Evolutionary conservation across 192 early-diverging fungal species (phyloP), one percentile per base, ranked within the genome.

Genomic region (Coemansia sp.): DNA sequence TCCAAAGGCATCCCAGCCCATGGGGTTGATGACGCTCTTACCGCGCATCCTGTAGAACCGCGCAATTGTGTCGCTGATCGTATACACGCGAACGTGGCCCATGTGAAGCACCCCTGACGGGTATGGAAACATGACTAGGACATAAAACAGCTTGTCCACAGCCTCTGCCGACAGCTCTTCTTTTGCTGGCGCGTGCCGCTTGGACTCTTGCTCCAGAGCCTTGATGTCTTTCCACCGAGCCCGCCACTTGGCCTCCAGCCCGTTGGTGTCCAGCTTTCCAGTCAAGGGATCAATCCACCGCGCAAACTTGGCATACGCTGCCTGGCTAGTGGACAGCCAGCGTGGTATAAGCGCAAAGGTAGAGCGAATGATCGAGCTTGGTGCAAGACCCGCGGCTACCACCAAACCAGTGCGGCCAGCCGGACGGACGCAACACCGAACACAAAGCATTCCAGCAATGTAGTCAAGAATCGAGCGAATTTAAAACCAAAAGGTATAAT

Each of bases 1-100:
- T 1, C 95, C 95, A 77, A 98, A 98, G 6, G 92, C 86, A 63
- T 98, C 95, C 93, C 94, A 98, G 11, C 91, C 95, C 86, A 98
- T 98, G 4, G 95, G 95, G 56, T 90, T 83, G 1, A 94, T 68
- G 9, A 92, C 92, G 31, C 83, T 64, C 40, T 80, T 81, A 14
- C 90, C 90, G 51, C 63, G 70, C 86, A 94, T 88, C 32, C 79
- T 65, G 36, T 86, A 66, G 56, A 88, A 93, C 18, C 93, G 79
- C 6, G 90, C 79, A 8, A 98, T 50, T 11, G 86, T 85, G 56
- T 98, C 93, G 56, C 86, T 83, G 50, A 98, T 93, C 2, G 95
- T 87, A 70, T 98, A 98, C 2, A 98, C 92, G n/a, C 95, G 82
- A 9, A 94, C 84, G 65, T 98, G 95, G 8, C 95, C 95, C 91